Conservation (phyloP, 495 filamentous ascomycete species). For the Chaetomium cochliodes region DNA sequence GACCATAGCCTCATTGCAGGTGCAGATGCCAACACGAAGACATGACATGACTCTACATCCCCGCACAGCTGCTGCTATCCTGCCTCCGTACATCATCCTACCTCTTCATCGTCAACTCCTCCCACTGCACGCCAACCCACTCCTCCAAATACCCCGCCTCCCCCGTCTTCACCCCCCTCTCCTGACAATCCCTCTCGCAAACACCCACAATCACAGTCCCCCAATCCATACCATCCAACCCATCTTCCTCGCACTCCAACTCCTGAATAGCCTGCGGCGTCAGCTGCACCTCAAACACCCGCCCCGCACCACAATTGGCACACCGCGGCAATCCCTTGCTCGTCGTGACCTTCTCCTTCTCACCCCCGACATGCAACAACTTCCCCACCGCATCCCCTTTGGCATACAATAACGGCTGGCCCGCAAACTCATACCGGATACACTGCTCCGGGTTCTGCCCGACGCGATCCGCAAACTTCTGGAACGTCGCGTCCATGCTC, state of each 20-base stretch:
- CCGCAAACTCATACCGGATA: conserved; percentile 86
- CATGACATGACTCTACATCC: conserved; percentile 17
- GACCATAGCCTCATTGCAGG: conserved; percentile 25
- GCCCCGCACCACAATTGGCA: conserved; percentile 65
- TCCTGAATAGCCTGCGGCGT: conserved; percentile 87
- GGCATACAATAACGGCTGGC: conserved; percentile 76
- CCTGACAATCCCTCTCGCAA: conserved; percentile 52
- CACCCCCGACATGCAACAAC: conserved; percentile 46
- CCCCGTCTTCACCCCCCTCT: conserved; percentile 28
- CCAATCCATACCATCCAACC: conserved; percentile 96
- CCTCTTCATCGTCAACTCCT: conserved; percentile 56
- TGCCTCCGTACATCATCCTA: conserved; percentile 11
- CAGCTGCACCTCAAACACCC: conserved; percentile 84
- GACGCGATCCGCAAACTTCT: conserved; percentile 83
- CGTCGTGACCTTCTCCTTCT: conserved; percentile 21
- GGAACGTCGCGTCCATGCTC: conserved; percentile 81
- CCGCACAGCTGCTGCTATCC: background rate
- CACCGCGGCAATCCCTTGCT: conserved; percentile 66
- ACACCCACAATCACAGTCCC: conserved; percentile 91
- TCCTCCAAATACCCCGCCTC: conserved; percentile 72
- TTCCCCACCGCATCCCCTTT: conserved; percentile 72
- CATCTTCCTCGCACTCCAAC: conserved; percentile 75
- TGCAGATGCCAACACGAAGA: conserved; percentile 32
- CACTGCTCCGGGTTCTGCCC: conserved; percentile 92
- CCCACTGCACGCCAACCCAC: conserved; percentile 98